A percentile compares a stretch with the other conserved stretches of the same genome.
phyloP scores from a whole-genome alignment of 192 early-diverging fungal species.

The Coemansia sp. region DNA sequence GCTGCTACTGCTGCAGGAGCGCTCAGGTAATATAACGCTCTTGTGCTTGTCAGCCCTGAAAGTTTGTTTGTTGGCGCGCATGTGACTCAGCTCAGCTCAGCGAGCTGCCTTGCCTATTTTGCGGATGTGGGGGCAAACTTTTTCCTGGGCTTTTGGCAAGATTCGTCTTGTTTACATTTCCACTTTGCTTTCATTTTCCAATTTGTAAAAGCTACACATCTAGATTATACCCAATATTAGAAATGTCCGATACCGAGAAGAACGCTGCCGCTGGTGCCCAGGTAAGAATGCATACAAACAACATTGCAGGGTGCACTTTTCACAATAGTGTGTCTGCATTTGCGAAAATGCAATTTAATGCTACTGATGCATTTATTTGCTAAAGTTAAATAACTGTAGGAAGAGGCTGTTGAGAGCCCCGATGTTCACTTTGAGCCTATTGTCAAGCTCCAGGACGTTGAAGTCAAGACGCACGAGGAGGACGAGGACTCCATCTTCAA shows the following conservation, averaged over 20 bases:
- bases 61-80: background rate
- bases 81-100: conserved; percentile 5
- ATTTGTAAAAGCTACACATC: background rate
- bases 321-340: background rate
- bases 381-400: conserved; percentile 33
- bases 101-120: background rate
- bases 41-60: background rate
- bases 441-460: conserved; percentile 87
- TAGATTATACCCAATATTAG: background rate
- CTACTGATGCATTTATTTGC: background rate
- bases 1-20: background rate
- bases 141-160: background rate
- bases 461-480: conserved; percentile 95
- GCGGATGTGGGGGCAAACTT: conserved; percentile 9
- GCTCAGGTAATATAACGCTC: background rate
- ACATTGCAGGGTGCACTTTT: background rate
- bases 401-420: conserved; percentile 76
- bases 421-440: conserved; percentile 97
- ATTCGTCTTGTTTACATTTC: background rate
- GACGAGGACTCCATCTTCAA: conserved; percentile 93
- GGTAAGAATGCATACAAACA: conserved; percentile 31
- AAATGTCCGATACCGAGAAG: conserved; percentile 52
- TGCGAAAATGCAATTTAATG: conserved; percentile 1
- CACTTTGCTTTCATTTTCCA: background rate
- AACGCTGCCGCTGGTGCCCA: conserved; percentile 34